A percentile compares a stretch with the other conserved stretches of the same genome.
Conservation (phyloP, 208 protist species). For the Wallacemonas collosoma region DNA sequence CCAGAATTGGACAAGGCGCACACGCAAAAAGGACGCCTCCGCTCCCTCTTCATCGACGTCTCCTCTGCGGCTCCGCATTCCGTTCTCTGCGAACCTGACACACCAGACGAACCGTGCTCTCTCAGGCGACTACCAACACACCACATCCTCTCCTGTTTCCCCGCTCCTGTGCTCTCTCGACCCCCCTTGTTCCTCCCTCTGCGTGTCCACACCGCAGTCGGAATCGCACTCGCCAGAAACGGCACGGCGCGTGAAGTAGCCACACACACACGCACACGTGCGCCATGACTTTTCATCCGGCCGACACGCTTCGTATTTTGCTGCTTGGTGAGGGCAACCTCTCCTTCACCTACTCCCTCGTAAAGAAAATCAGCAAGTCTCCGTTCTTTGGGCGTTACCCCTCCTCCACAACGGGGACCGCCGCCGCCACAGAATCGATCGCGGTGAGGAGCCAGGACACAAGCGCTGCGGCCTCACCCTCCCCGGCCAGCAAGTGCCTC, state of each 20-base stretch:
- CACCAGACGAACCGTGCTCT: too few relatives aligned
- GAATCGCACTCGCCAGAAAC: too few relatives aligned
- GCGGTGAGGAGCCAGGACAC: too few relatives aligned
- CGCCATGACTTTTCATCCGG: background rate
- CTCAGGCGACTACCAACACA: background rate
- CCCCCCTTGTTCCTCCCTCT: too few relatives aligned
- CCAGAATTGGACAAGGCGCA: background rate
- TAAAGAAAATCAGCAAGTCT: slow-evolving; percentile 41
- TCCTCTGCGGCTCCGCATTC: too few relatives aligned
- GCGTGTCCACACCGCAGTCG: too few relatives aligned
- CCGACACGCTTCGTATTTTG: slow-evolving; percentile 28
- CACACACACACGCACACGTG: slow-evolving; percentile 1
- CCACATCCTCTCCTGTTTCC: background rate
- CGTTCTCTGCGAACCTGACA: too few relatives aligned
- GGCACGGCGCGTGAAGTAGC: background rate
- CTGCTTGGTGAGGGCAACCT: slow-evolving; percentile 66
- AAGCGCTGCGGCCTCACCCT: slow-evolving; percentile 4
- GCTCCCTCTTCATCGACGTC: background rate
- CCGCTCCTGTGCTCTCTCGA: background rate
- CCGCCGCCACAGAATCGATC: too few relatives aligned
- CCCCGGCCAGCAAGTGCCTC: slow-evolving; percentile 1
- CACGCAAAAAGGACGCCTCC: background rate
- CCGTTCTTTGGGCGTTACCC: slow-evolving; percentile 22
- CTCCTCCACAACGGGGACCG: background rate
- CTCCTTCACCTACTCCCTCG: slow-evolving; percentile 53